phyloP scores from a whole-genome alignment of 2,329 filamentous ascomycete genomes.

The Thermoascus crustaceus region DNA sequence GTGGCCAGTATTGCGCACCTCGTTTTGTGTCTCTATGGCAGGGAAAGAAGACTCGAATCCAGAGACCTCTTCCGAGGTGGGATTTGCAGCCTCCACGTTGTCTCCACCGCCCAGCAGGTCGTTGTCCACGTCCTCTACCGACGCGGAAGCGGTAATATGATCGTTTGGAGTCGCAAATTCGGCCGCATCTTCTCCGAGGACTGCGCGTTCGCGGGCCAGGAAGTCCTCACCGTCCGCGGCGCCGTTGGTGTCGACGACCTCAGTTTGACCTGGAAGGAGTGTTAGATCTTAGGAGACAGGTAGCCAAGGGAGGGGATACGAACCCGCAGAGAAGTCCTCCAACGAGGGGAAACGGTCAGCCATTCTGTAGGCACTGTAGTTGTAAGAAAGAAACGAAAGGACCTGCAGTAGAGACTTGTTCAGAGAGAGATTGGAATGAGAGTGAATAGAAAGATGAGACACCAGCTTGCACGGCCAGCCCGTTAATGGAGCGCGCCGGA shows the following conservation, averaged over 20 bases:
- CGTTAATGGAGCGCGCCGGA: constrained; percentile 2
- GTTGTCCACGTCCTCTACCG: constrained; percentile 58
- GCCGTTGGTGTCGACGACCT: constrained; percentile 22
- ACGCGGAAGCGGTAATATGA: constrained; percentile 47
- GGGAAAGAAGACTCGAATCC: constrained; percentile 88
- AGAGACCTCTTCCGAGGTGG: constrained; percentile 39
- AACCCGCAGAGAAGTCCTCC: constrained; percentile 63
- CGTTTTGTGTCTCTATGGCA: constrained; percentile 64
- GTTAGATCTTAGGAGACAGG: constrained; percentile 19
- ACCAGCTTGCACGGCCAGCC: constrained; percentile 5
- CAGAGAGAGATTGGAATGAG: constrained; percentile 4
- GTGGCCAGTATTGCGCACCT: constrained; percentile 46
- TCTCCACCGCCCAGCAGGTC: constrained; percentile 62
- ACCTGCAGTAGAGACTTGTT: background rate
- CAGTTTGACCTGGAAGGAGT: constrained; percentile 25
- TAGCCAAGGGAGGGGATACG: constrained; percentile 19
- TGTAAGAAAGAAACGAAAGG: no score
- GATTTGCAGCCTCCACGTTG: constrained; percentile 11
- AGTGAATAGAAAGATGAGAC: constrained; percentile 4
- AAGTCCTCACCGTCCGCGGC: constrained; percentile 68
- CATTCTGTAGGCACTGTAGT: constrained; percentile 42
- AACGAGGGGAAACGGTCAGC: constrained; percentile 71
- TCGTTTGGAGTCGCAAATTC: constrained; percentile 78
- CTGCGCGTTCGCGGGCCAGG: constrained; percentile 79
- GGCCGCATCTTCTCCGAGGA: constrained; percentile 85